These are phyloP conservation scores for Microsporum audouinii DNA, from an alignment of 2,329 filamentous ascomycete genomes.

Conservation along the genomic window DNA sequence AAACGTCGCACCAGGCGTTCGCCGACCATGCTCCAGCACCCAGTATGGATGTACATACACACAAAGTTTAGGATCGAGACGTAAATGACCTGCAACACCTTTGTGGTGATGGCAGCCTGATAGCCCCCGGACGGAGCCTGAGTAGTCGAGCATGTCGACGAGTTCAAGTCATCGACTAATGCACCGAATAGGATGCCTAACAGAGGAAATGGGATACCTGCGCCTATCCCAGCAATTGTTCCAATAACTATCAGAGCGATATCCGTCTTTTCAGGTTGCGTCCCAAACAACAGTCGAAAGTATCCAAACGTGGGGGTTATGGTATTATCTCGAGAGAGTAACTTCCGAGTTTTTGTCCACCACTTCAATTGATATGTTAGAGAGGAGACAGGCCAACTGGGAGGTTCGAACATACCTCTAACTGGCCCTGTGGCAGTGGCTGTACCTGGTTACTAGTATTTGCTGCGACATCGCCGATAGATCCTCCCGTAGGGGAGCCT, in stretches of 20 bases:
- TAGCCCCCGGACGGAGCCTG: not conserved
- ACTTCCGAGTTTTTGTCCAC: not conserved
- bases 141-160: slow-evolving; percentile 9
- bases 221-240: slow-evolving; percentile 24
- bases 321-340: slow-evolving; percentile 1
- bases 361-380: not conserved
- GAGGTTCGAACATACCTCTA: not conserved
- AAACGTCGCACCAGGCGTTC: slow-evolving; percentile 53
- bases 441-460: not conserved
- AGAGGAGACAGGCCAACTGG: not conserved
- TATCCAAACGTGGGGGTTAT: slow-evolving; percentile 7
- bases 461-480: not conserved
- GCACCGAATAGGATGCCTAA: slow-evolving; percentile 32
- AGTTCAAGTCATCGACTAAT: slow-evolving; percentile 30
- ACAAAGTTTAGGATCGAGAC: slow-evolving; percentile 53
- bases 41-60: slow-evolving; percentile 52
- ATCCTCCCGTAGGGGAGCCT: not conserved
- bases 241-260: slow-evolving; percentile 21
- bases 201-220: slow-evolving; percentile 30
- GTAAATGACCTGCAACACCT: slow-evolving; percentile 52
- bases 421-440: not conserved
- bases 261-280: slow-evolving; percentile 15
- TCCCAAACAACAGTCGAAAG: slow-evolving; percentile 8
- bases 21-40: slow-evolving; percentile 54
- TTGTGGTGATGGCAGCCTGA: slow-evolving; percentile 41